Percentiles rank a stretch among this genome's conserved stretches.
Conservation (phyloP, 805 yeast genomes). For the Kodamaea hsintzibuensis region DNA sequence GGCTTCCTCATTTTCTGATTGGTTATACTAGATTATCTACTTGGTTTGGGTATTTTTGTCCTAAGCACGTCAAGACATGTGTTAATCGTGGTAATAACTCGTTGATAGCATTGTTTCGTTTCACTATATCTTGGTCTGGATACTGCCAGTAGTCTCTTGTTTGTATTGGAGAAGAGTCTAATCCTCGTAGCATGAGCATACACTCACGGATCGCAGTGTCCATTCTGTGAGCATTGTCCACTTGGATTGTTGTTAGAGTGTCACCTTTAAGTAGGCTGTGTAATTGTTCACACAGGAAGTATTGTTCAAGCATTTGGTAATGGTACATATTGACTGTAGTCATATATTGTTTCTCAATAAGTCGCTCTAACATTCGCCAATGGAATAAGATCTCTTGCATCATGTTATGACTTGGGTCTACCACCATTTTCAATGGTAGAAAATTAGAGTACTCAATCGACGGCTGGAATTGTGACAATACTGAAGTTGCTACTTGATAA, state of each 20-base stretch:
- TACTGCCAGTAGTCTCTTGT: neutral
- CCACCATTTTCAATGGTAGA: neutral
- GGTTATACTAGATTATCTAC: constrained; percentile 4
- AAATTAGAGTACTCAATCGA: neutral
- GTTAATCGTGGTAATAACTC: constrained; percentile 6
- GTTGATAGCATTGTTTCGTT: constrained; percentile 1
- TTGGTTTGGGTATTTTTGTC: constrained; percentile 2
- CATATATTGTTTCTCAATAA: neutral
- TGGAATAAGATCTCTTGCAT: constrained; percentile 5
- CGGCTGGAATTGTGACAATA: neutral
- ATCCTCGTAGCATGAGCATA: constrained; percentile 2
- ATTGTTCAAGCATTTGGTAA: constrained; percentile 7
- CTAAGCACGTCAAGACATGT: neutral
- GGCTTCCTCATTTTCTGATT: neutral
- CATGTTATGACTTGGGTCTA: neutral
- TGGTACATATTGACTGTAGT: neutral
- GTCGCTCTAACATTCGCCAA: constrained; percentile 7
- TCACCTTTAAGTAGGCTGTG: constrained; percentile 3
- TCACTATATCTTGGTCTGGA: constrained; percentile 2
- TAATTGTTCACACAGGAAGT: constrained; percentile 5
- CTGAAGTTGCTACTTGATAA: neutral
- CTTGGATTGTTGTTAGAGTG: neutral
- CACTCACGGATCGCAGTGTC: constrained; percentile 9
- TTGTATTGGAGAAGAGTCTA: neutral
- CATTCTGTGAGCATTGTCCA: neutral